These are phyloP conservation scores for Apiospora malaysiana DNA, from an alignment of 2,329 filamentous ascomycete genomes.

Conservation along the genomic window DNA sequence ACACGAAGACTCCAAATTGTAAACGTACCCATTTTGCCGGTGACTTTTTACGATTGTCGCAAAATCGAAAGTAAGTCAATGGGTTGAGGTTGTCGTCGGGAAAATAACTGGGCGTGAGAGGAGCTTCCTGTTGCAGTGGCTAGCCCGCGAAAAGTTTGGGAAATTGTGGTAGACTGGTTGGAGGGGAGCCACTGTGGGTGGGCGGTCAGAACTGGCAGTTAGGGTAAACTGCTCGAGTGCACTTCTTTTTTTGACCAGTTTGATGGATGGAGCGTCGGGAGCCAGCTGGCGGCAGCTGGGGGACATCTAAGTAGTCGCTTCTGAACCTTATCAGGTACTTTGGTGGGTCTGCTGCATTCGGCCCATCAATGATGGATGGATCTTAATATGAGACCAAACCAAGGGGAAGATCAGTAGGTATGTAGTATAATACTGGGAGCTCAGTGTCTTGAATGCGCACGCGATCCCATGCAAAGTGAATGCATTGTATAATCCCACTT, in stretches of 20 bases:
- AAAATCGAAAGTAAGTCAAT: constrained; percentile 45
- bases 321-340: background rate
- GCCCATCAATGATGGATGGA: too few species aligned
- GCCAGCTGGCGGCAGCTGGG: background rate
- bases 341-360: background rate
- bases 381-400: too few species aligned
- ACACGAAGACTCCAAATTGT: constrained; percentile 47
- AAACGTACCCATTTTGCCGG: constrained; percentile 69
- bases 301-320: background rate
- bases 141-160: constrained; percentile 21
- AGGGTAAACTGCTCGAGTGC: constrained; percentile 40
- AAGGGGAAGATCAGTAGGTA: too few species aligned
- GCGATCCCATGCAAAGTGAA: background rate
- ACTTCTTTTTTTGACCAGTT: background rate
- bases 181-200: constrained; percentile 35
- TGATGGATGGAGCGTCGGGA: background rate
- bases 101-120: constrained; percentile 14
- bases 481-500: background rate
- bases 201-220: constrained; percentile 55
- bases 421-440: background rate
- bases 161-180: constrained; percentile 28
- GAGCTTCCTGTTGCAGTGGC: constrained; percentile 7
- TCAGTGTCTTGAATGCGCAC: background rate
- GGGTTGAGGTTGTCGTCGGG: constrained; percentile 33
- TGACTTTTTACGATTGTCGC: constrained; percentile 42